phyloP scores from a whole-genome alignment of 306 rosid genomes.

The Cucurbita moschata region DNA sequence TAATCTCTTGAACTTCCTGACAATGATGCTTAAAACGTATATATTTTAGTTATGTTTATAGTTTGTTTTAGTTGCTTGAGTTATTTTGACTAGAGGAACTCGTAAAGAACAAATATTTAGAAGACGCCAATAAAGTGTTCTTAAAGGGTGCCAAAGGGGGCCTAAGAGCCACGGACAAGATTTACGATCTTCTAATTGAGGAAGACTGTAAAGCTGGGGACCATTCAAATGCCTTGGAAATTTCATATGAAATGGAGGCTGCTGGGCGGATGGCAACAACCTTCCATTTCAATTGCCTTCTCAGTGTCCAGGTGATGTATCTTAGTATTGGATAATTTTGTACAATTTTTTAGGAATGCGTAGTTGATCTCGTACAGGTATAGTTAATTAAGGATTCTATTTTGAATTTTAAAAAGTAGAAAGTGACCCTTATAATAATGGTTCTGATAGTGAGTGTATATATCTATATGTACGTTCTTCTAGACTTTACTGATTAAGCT shows the following conservation, averaged over 20 bases:
- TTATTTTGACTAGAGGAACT: constrained; percentile 52
- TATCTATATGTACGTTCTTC: too few species aligned
- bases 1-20: constrained; percentile 1
- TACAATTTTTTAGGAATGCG: background rate
- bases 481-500: too few species aligned
- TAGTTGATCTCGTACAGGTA: background rate
- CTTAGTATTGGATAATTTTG: background rate
- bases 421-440: too few species aligned
- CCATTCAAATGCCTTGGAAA: constrained; percentile 79
- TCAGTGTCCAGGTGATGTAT: constrained; percentile 76
- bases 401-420: background rate
- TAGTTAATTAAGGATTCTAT: background rate
- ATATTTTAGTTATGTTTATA: background rate
- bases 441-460: too few species aligned
- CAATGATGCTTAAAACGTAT: background rate
- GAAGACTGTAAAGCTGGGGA: constrained; percentile 78
- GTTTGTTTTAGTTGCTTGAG: constrained; percentile 6
- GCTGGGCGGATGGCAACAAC: constrained; percentile 98
- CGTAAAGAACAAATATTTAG: constrained; percentile 46
- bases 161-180: constrained; percentile 59
- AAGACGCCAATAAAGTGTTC: constrained; percentile 76
- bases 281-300: constrained; percentile 78
- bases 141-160: constrained; percentile 77
- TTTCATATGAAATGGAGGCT: constrained; percentile 87
- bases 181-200: constrained; percentile 61